Conservation (phyloP, 306 rosid genomes). For the Carpinus fangiana region DNA sequence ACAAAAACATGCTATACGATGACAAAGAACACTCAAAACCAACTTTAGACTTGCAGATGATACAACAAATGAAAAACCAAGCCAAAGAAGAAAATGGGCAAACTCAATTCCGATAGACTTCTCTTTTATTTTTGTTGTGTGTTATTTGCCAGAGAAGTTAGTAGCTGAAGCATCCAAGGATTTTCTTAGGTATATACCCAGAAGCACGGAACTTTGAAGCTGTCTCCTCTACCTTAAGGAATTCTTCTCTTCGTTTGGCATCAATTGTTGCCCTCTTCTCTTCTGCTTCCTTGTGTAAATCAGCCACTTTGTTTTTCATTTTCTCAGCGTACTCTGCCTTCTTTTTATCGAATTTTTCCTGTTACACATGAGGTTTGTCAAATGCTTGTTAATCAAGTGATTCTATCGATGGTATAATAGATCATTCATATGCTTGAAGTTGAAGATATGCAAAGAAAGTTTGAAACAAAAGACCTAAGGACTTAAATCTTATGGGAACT, state of each 20-base stretch:
- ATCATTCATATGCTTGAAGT: background rate
- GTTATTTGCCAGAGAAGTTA: background rate
- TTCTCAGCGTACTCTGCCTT: constrained; percentile 37
- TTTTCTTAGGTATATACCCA: constrained; percentile 29
- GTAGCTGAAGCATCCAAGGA: constrained; percentile 28
- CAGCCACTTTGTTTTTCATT: constrained; percentile 42
- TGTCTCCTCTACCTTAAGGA: constrained; percentile 27
- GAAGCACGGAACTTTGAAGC: constrained; percentile 30
- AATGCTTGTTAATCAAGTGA: background rate
- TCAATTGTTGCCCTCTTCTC: constrained; percentile 37
- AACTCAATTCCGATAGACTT: background rate
- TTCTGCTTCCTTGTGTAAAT: constrained; percentile 37
- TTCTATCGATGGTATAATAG: background rate
- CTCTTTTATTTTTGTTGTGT: background rate
- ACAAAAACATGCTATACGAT: constrained; percentile 2
- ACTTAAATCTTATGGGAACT: background rate
- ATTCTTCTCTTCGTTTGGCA: constrained; percentile 24
- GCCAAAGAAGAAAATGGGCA: background rate
- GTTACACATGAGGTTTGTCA: background rate
- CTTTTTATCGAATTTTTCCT: constrained; percentile 44
- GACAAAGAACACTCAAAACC: background rate
- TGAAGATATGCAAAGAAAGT: background rate
- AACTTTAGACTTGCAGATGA: background rate
- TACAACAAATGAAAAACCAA: background rate
- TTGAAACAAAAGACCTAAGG: too few relatives aligned